Conservation (phyloP, 2,329 filamentous ascomycete species). For the Xylariaceae sp. region DNA sequence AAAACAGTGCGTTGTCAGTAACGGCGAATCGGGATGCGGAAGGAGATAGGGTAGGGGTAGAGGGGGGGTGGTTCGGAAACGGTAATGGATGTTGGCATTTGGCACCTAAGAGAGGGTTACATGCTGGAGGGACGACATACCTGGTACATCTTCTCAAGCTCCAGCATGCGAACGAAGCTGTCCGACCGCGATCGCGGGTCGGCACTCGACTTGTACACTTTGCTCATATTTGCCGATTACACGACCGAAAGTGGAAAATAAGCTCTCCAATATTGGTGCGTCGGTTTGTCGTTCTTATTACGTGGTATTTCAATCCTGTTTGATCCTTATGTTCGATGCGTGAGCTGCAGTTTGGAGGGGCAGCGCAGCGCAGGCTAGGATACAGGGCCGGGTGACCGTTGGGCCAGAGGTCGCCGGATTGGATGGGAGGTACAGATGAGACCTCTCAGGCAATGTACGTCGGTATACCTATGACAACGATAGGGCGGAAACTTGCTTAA, state of each 20-base stretch:
- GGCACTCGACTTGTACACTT: constrained; percentile 26
- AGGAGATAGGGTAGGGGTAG: constrained; percentile 17
- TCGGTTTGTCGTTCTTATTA: constrained; percentile 5
- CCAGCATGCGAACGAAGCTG: constrained; percentile 55
- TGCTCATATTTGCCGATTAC: constrained; percentile 33
- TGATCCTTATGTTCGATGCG: constrained; percentile 9
- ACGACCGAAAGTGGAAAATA: constrained; percentile 23
- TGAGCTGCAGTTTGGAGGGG: constrained; percentile 11
- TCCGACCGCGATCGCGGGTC: constrained; percentile 34
- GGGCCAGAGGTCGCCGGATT: constrained; percentile 21
- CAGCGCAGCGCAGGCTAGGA: constrained; percentile 18
- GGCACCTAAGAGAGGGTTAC: constrained; percentile 23
- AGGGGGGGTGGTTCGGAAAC: constrained; percentile 14
- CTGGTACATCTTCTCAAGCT: constrained; percentile 54
- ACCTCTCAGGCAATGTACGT: constrained; percentile 14
- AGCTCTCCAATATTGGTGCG: constrained; percentile 15
- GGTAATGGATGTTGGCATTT: constrained; percentile 8
- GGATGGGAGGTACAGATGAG: constrained; percentile 24
- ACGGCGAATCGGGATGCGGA: constrained; percentile 27
- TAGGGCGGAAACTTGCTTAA: constrained; percentile 17
- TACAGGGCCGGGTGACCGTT: constrained; percentile 30
- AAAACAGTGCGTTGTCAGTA: constrained; percentile 25
- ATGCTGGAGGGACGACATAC: constrained; percentile 37
- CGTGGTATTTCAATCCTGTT: background rate
- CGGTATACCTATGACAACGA: constrained; percentile 17